Conservation (phyloP, 2,329 filamentous ascomycete species). For the Neophaeococcomyces aloes region DNA sequence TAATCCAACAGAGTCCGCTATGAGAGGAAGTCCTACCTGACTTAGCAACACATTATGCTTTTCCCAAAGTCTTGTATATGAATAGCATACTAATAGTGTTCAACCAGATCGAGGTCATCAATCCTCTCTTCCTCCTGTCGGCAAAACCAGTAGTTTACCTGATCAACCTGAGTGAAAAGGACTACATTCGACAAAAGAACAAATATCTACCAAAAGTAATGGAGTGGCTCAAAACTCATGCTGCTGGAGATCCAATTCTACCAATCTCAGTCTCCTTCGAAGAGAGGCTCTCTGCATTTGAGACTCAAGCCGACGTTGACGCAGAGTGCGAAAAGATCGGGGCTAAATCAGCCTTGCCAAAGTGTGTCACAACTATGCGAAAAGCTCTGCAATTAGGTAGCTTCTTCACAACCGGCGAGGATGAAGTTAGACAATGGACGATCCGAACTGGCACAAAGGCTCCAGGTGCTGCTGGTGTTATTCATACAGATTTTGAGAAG, state of each 20-base stretch:
- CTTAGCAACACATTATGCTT: conserved; percentile 20
- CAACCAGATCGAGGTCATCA: conserved; percentile 97
- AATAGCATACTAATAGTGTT: conserved; percentile 16
- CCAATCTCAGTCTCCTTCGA: conserved; percentile 89
- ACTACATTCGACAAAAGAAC: conserved; percentile 98
- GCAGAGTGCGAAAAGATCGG: conserved; percentile 85
- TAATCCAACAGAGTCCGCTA: conserved; percentile 63
- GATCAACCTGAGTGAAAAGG: conserved; percentile 92
- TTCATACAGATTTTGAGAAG: conserved; percentile 98
- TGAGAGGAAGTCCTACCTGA: conserved; percentile 85
- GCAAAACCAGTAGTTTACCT: conserved; percentile 96
- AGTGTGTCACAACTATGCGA: conserved; percentile 87
- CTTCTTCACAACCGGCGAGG: conserved; percentile 93
- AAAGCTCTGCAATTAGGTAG: conserved; percentile 79
- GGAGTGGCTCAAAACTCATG: conserved; percentile 90
- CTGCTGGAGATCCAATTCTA: conserved; percentile 77
- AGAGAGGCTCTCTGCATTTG: conserved; percentile 75
- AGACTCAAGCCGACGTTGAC: conserved; percentile 61
- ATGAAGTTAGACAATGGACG: conserved; percentile 98
- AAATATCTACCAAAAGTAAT: conserved; percentile 91
- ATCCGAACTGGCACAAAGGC: conserved; percentile 93
- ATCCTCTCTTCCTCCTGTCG: conserved; percentile 85
- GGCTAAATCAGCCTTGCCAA: conserved; percentile 79
- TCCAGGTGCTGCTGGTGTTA: conserved; percentile 94
- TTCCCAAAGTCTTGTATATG: conserved; percentile 15